Evolutionary conservation across 345 rosid genomes (phyloP), one percentile per base, ranked within the genome.

Genomic region (Barbarea vulgaris): DNA sequence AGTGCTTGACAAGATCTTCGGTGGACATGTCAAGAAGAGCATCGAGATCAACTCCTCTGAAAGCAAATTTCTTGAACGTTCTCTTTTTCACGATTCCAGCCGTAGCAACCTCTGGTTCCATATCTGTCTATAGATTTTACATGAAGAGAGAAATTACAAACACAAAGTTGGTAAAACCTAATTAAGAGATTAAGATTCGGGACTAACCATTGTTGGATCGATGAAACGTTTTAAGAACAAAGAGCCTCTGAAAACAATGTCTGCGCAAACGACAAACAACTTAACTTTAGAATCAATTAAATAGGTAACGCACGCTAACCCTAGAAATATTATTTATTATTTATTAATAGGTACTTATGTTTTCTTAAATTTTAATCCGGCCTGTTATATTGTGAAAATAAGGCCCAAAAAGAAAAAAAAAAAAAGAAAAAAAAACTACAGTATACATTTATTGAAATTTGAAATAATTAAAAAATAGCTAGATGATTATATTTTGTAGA

Each of bases 31-130:
- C 92, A 31, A 86, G 79, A 25, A 86, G 89, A 54, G 90, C 88
- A 52, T 89, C 95, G 74, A 89, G 77, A 83, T 89, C 92, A 7
- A 89, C 92, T 41, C 96, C 94, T 73, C 85, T 83, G 87, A 79
- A 89, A 33, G 88, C 69, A 69, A 89, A 89, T 86, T 85, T 89
- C 85, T 86, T 87, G 82, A 89, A 89, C 48, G 91, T 89, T 79
- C 96, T 87, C 88, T 87, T 86, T 82, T 86, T 89, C 10, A 88
- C 85, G 59, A 56, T 72, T 4, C 80, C 89, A 9, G 82, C 72
- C 10, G 69, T 13, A 19, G 69, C 82, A 50, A 79, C 86, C 21
- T 75, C 87, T 34, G 64, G 58, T 42, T 79, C 88, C 31, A 80
- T 85, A 42, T 83, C 87, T 48, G 85, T 87, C 88, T 84, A 55